Base-by-base conservation (phyloP, 2,329 filamentous ascomycete species). In the Massarina eburnea region DNA sequence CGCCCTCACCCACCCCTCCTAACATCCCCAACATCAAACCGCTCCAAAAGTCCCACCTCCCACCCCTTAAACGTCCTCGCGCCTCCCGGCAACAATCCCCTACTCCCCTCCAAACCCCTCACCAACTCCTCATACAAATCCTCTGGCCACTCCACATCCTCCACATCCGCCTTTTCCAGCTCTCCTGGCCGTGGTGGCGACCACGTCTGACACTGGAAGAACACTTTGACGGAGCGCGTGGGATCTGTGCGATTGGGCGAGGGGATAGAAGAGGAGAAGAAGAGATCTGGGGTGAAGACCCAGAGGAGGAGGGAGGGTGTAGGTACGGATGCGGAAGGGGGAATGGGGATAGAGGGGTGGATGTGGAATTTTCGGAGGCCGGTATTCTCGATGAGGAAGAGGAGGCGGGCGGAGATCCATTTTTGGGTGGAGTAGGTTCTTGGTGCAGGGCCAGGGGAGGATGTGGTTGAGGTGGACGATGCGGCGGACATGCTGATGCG, bases 21-120 rank as follows among this genome's bases (percentile, higher is more conserved):
- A 24, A 52, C 35, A 39, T 66, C 61, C 6, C 51, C 52, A 9
- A 53, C 51, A 46, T 73, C 67, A 68, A 79, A 84, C 48, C 78
- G 72, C 51, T 79, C 76, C 48, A 89, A 60, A 15, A 89, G 62
- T 2, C 83, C 84, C 4, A 89, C 82, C 20, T 77, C 76, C 85
- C 85, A 90, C n/a, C 78, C 80, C 60, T 80, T 76, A 54, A 88
- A 86, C 21, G 57, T 70, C 45, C 81, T 75, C 48, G 85, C 81
- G 8, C 71, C 71, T 0, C 54, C 61, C 1, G 86, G 85, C 8
- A 89, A 62, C 14, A 82, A 59, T 3, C 50, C 33, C 27, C 76
- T 80, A 52, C 79, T 83, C 7, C 59, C 60, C 9, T 71, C 61
- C 20, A 90, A 68, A 8, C 65, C 69, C 5, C 58, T 50, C 1